Evolutionary conservation across 345 rosid genomes (phyloP), one percentile per base, ranked within the genome.

Genomic region (Gossypium anomalum): DNA sequence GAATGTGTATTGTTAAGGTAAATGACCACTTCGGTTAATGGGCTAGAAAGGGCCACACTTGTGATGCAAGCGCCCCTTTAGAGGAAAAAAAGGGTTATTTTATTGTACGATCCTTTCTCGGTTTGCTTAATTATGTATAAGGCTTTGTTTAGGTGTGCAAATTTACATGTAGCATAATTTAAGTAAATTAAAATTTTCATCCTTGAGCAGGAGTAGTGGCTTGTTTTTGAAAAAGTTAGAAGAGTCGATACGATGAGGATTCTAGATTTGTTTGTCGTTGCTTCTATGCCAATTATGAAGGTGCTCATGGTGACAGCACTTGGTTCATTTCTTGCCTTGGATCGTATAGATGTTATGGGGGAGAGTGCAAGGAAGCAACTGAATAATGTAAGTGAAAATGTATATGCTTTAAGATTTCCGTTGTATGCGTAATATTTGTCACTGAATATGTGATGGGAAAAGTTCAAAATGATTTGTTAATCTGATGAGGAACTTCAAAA

Each of bases 261-360:
- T 55, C 44, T 76, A 14, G 67, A 81, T 6, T 53, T 78, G 62
- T 78, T 78, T 53, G 29, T 78, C 15, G 73, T 67, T 49, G 80
- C 83, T 45, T 60, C 78, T 15, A 71, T 81, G 77, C 81, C 81
- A 20, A 69, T 75, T 49, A 11, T 81, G n/a, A 81, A 81, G 57
- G 71, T 81, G 57, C 83, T 77, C 43, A 66, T 81, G 53, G 22
- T 81, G 41, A 81, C 81, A 14, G 78, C 76, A 12, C 70, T 81
- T 4, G 81, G 83, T 55, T 70, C 71, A 12, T 65, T 77, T 63
- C 78, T 81, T 7, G 78, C 81, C 47, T 11, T 77, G 58, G 81
- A 77, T 27, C 17, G 72, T 7, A 11, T 77, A 27, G 76, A 75
- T 71, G 49, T 81, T 19, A 7, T 78, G 60, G 83, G 81, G 47